Evolutionary conservation across 371 early-diverging fungal species (phyloP).

Genomic region (Phascolomyces articulosus): DNA sequence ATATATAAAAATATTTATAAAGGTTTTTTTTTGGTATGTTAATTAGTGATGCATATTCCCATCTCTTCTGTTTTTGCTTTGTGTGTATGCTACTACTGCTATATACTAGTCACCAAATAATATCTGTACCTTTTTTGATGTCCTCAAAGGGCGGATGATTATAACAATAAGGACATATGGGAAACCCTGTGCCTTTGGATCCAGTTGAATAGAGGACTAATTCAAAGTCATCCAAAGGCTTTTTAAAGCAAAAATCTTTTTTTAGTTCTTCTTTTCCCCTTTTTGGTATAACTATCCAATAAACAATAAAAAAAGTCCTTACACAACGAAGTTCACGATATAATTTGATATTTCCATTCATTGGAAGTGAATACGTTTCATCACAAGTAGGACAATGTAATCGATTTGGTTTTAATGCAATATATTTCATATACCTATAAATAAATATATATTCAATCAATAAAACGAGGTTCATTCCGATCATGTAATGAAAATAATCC

Average conservation of each 20-base stretch:
- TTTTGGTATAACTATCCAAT: not conserved
- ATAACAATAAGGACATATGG: conserved; percentile 58
- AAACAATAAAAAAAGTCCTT: conserved; percentile 11
- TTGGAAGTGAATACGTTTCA: conserved; percentile 58
- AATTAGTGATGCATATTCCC: too few species aligned
- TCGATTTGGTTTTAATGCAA: conserved; percentile 49
- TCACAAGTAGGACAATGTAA: conserved; percentile 56
- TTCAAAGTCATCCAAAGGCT: conserved; percentile 59
- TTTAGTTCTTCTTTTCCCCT: not conserved
- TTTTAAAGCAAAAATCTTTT: not conserved
- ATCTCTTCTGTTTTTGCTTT: not conserved
- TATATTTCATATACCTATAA: conserved; percentile 52
- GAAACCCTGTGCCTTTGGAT: conserved; percentile 55
- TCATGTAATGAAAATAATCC: too few species aligned
- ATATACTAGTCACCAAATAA: too few species aligned
- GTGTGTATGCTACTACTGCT: too few species aligned
- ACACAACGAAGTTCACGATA: conserved; percentile 55
- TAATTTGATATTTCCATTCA: conserved; percentile 56
- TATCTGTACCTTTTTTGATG: conserved; percentile 33
- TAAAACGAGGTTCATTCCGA: too few species aligned
- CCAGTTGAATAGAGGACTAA: conserved; percentile 55
- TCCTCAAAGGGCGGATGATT: conserved; percentile 60
- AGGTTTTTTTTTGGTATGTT: not conserved
- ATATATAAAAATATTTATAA: not conserved
- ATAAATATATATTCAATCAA: not conserved